Evolutionary conservation across 805 yeast genomes (phyloP).

Genomic region (Sugiyamaella qingdaonensis): DNA sequence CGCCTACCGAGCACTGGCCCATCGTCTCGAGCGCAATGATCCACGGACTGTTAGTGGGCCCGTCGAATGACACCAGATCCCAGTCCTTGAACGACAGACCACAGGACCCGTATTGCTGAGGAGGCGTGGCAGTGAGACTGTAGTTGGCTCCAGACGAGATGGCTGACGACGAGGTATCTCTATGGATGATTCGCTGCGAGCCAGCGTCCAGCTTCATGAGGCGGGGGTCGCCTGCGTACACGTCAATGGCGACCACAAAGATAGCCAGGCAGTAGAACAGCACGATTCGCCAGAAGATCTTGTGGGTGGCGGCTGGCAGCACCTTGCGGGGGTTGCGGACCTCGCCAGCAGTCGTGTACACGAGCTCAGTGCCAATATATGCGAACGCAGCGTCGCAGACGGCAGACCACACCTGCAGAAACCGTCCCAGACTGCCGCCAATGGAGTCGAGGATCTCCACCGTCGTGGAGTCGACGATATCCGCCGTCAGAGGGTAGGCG

Average conservation of each 20-base stretch:
- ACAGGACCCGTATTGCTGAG: background rate
- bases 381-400: constrained; percentile 66
- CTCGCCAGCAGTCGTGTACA: constrained; percentile 80
- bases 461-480: background rate
- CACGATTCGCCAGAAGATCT: constrained; percentile 68
- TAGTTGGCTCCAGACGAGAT: background rate
- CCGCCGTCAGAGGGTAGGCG: constrained; percentile 8
- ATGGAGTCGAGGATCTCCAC: constrained; percentile 12
- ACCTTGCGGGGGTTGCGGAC: constrained; percentile 77
- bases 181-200: background rate
- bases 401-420: constrained; percentile 47
- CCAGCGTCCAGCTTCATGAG: constrained; percentile 29
- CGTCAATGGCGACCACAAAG: constrained; percentile 64
- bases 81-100: constrained; percentile 3
- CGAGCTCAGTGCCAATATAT: constrained; percentile 77
- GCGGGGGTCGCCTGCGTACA: constrained; percentile 69
- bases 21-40: constrained; percentile 52
- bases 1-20: constrained; percentile 47
- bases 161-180: background rate
- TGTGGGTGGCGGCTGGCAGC: constrained; percentile 68
- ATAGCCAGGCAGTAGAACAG: constrained; percentile 62
- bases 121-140: constrained; percentile 8
- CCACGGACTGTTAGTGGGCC: constrained; percentile 35
- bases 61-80: background rate
- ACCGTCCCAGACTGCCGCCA: constrained; percentile 48